These are phyloP conservation scores for Epicoccum sorghinum DNA, from an alignment of 2,329 filamentous ascomycete species.

Conservation along the genomic window DNA sequence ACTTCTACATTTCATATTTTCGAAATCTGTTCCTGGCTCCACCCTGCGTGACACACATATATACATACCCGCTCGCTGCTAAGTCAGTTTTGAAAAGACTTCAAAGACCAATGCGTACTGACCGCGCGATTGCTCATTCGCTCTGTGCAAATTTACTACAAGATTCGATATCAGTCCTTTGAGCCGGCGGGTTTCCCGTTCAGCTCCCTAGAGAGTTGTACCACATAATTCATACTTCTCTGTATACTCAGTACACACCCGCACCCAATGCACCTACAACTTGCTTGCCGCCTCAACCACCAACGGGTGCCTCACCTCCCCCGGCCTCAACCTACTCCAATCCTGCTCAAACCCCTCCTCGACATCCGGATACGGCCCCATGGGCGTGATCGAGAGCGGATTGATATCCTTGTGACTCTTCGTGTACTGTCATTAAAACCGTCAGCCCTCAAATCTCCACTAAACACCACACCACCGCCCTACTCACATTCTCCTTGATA, in stretches of 20 bases:
- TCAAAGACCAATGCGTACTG: no score
- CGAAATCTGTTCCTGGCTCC: no score
- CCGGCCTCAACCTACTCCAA: slow-evolving; percentile 55
- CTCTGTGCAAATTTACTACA: no score
- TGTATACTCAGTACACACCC: background rate
- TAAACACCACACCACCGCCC: background rate
- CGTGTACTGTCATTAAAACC: slow-evolving; percentile 51
- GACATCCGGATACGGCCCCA: slow-evolving; percentile 66
- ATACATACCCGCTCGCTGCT: no score
- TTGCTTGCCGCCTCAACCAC: slow-evolving; percentile 41
- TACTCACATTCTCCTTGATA: slow-evolving; percentile 67
- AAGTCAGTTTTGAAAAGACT: no score
- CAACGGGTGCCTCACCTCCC: slow-evolving; percentile 53
- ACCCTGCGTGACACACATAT: no score
- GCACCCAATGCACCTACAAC: slow-evolving; percentile 16
- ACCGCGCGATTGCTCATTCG: no score
- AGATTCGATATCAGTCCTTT: no score
- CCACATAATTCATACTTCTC: background rate
- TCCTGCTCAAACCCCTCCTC: slow-evolving; percentile 59
- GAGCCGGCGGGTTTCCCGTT: no score
- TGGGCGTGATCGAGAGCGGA: slow-evolving; percentile 65
- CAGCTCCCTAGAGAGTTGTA: background rate
- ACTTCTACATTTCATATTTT: no score
- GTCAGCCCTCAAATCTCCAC: background rate
- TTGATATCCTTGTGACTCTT: slow-evolving; percentile 67